These are phyloP conservation scores for Boletus coccyginus DNA, from an alignment of 768 basidiomycete species.

Conservation along the genomic window DNA sequence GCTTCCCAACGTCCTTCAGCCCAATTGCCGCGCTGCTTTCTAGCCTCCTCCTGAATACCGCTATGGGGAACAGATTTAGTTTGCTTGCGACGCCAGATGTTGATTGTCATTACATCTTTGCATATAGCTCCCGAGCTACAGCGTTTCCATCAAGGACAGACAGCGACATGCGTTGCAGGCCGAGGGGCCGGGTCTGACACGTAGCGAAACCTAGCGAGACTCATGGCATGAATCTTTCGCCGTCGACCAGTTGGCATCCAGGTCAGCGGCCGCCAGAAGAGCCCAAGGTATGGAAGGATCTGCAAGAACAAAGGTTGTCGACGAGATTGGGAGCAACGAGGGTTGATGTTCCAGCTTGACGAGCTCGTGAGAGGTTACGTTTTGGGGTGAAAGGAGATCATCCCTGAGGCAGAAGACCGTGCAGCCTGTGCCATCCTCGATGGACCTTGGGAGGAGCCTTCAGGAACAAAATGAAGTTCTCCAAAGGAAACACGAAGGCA, in stretches of 20 bases:
- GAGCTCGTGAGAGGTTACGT: conserved; percentile 42
- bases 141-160: conserved; percentile 34
- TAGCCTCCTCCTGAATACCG: too few species aligned
- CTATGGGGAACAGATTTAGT: too few species aligned
- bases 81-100: neutral
- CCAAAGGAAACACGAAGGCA: neutral
- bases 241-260: too few species aligned
- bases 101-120: conserved; percentile 31
- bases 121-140: conserved; percentile 32
- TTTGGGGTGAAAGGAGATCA: conserved; percentile 41
- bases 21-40: conserved; percentile 14
- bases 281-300: conserved; percentile 34
- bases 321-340: conserved; percentile 9
- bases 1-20: conserved; percentile 29
- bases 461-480: neutral
- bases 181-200: conserved; percentile 17
- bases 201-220: neutral
- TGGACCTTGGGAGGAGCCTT: conserved; percentile 1
- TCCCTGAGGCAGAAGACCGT: conserved; percentile 48
- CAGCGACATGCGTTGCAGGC: conserved; percentile 27
- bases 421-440: conserved; percentile 49
- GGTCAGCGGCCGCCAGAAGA: neutral
- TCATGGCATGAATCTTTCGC: neutral
- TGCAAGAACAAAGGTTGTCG: conserved; percentile 42
- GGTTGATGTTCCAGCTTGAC: conserved; percentile 55